Evolutionary conservation across 495 filamentous ascomycete species (phyloP).

Genomic region (Durotheca rogersii): DNA sequence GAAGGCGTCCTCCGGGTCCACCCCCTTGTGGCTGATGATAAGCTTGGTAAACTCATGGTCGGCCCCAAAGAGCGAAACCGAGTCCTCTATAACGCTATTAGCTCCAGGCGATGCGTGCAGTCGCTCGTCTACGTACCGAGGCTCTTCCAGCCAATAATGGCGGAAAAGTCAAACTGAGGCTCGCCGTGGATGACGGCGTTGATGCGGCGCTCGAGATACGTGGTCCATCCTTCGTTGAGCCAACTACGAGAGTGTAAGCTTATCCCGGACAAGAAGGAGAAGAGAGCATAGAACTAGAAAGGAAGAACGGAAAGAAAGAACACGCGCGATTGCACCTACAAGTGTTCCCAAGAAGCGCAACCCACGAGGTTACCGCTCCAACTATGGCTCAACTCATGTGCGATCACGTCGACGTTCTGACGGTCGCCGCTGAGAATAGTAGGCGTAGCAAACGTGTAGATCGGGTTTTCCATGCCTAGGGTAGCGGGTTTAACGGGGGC

Average conservation of each 20-base stretch:
- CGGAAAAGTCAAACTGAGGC: constrained; percentile 83
- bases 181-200: constrained; percentile 70
- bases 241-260: constrained; percentile 51
- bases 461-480: constrained; percentile 92
- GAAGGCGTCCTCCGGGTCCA: constrained; percentile 95
- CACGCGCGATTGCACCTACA: constrained; percentile 44
- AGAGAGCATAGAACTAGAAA: no score
- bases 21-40: constrained; percentile 78
- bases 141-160: constrained; percentile 79
- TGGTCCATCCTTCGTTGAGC: constrained; percentile 96
- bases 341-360: constrained; percentile 92
- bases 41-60: constrained; percentile 93
- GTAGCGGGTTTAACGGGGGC: constrained; percentile 3
- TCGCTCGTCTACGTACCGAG: constrained; percentile 43
- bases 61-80: constrained; percentile 70
- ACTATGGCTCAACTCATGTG: constrained; percentile 86
- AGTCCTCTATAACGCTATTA: constrained; percentile 55
- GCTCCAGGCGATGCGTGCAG: constrained; percentile 36
- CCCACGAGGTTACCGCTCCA: constrained; percentile 95
- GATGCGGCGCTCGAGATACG: constrained; percentile 84
- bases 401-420: constrained; percentile 94
- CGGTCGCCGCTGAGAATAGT: constrained; percentile 90
- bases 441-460: constrained; percentile 90
- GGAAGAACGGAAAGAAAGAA: no score
- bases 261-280: no score